These are phyloP conservation scores for Pyrenochaeta sp. DNA, from an alignment of 2,329 filamentous ascomycete genomes.

Conservation along the genomic window DNA sequence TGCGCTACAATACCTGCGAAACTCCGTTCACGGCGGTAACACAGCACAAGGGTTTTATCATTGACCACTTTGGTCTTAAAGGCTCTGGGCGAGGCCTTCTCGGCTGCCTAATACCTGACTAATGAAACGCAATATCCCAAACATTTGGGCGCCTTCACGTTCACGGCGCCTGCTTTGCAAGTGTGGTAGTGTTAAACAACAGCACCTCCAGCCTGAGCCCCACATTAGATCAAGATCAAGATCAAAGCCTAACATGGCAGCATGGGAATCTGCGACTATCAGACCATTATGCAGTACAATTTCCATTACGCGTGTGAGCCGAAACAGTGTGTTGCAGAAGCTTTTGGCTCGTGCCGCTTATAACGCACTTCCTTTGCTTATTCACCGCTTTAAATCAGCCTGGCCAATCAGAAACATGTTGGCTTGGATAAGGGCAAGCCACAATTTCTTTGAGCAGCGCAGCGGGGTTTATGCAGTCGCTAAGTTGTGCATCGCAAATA, in stretches of 20 bases:
- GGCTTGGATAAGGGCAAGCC: constrained; percentile 6
- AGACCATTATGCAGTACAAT: neutral
- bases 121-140: neutral
- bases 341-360: neutral
- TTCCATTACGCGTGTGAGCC: too few relatives aligned
- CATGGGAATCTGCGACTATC: too few relatives aligned
- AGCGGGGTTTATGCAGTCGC: neutral
- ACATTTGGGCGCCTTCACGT: neutral
- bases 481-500: neutral
- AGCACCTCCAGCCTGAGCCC: too few relatives aligned
- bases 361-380: constrained; percentile 8
- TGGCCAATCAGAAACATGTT: constrained; percentile 7
- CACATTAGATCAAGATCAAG: too few relatives aligned
- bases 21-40: neutral
- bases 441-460: neutral
- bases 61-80: neutral
- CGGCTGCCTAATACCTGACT: neutral
- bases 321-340: constrained; percentile 1
- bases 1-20: neutral
- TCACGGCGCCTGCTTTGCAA: neutral
- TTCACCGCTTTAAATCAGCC: constrained; percentile 5
- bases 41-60: neutral
- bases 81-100: neutral
- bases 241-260: too few relatives aligned
- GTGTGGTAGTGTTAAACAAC: neutral